These are phyloP conservation scores for Hapsidospora chrysogenum DNA, from an alignment of 495 filamentous ascomycete genomes.

Conservation along the genomic window DNA sequence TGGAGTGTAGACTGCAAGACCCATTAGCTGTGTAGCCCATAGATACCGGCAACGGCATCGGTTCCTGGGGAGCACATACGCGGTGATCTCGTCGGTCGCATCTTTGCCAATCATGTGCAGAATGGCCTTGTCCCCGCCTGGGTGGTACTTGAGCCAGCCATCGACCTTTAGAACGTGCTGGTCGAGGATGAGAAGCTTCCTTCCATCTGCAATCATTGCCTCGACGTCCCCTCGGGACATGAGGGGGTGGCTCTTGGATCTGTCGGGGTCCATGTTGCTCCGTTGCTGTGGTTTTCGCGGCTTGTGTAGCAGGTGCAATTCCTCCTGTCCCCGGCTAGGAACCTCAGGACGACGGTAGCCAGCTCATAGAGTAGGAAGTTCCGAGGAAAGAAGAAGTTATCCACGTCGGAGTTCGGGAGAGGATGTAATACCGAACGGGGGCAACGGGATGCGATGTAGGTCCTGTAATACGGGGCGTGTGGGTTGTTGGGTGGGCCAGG, in stretches of 20 bases:
- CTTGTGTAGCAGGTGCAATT: too few species aligned
- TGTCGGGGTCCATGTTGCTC: not conserved
- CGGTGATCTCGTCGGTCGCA: slow-evolving; percentile 89
- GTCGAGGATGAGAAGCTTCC: slow-evolving; percentile 64
- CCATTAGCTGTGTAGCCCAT: not conserved
- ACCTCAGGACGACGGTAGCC: too few species aligned
- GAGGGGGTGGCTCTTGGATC: slow-evolving; percentile 11
- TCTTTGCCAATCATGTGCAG: slow-evolving; percentile 91
- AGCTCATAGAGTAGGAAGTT: too few species aligned
- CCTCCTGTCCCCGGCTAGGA: too few species aligned
- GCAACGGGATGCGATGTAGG: too few species aligned
- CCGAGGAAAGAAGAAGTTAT: too few species aligned
- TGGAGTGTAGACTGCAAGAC: slow-evolving; percentile 56
- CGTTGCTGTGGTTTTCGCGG: too few species aligned
- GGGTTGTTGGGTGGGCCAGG: too few species aligned
- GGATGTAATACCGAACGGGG: too few species aligned
- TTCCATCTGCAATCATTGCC: slow-evolving; percentile 73
- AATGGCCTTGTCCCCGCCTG: slow-evolving; percentile 85
- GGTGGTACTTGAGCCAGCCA: slow-evolving; percentile 75
- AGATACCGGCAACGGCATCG: too few species aligned
- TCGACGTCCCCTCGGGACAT: slow-evolving; percentile 67
- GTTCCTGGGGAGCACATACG: slow-evolving; percentile 36
- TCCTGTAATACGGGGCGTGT: too few species aligned
- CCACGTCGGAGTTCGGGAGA: too few species aligned
- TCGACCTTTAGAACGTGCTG: slow-evolving; percentile 72